Base-by-base conservation (phyloP, 805 yeast genomes). In the Kodamaea jinghongensis region DNA sequence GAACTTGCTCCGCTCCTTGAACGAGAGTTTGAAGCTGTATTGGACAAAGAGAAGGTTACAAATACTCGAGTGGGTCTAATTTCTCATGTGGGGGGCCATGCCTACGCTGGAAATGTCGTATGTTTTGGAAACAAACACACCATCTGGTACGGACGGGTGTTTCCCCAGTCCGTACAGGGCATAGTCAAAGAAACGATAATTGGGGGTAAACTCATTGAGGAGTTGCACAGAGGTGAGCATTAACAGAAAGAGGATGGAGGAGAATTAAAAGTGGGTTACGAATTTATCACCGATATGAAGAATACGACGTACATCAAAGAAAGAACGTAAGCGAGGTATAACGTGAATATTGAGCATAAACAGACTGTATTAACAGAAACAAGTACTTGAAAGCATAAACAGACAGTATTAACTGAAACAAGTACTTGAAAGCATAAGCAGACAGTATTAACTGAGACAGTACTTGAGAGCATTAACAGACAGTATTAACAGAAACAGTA, bases 41-140 rank as follows among this genome's bases (percentile, higher is more conserved):
- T 50, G 9, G 31, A 46, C 1, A 63, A 71, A 32, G 58, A 57
- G 0, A 31, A 76, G 31, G 42, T 50, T 40, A 45, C 9, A 46
- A 48, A 30, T 34, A 57, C 41, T 3, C 55, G 58, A 26, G 65
- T 81, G 25, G 89, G 87, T 0, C 52, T 75, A 5, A 67, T 83
- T 0, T 81, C 90, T 9, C 96, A 87, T 56, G 68, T 87, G 29
- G 95, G 96, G 1, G 96, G 96, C 0, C 96, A 87, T 56, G 86
- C 73, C 2, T 87, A 78, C 59, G 96, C 96, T 1, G 96, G 95
- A 0, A 87, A 87, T 52, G 78, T 87, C 10, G 63, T 86, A 2
- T 73, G 75, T 36, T 79, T 80, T 46, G 56, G 56, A 11, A 67
- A 67, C 34, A 58, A 56, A 8, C 17, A 20, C 13, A 57, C 68